A percentile compares a stretch with the other conserved stretches of the same genome.
phyloP scores from a whole-genome alignment of 352 stramenopile genomes.

The Phytophthora hibernalis region DNA sequence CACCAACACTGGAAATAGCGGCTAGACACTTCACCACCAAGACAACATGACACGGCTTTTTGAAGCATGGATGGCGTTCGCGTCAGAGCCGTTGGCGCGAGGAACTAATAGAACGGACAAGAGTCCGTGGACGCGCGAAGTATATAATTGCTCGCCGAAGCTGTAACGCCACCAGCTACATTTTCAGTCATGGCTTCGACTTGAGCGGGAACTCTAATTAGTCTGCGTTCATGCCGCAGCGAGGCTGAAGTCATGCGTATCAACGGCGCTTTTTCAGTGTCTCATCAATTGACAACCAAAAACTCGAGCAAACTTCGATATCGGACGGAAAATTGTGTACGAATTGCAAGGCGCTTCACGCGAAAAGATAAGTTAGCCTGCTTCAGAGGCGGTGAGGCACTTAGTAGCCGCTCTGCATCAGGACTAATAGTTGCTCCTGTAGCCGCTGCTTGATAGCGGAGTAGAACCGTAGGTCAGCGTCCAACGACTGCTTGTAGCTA shows the following conservation, averaged over 20 bases:
- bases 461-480: slow-evolving; percentile 74
- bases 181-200: neutral
- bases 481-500: slow-evolving; percentile 63
- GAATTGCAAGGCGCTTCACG: slow-evolving; percentile 21
- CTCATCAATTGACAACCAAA: slow-evolving; percentile 7
- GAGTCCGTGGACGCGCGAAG: slow-evolving; percentile 1
- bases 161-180: neutral
- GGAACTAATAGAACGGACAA: slow-evolving; percentile 12
- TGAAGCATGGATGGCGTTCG: neutral
- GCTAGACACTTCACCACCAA: slow-evolving; percentile 3
- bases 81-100: slow-evolving; percentile 13
- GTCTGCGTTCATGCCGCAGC: neutral
- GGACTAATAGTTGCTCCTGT: slow-evolving; percentile 73
- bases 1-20: slow-evolving; percentile 32
- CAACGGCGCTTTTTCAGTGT: slow-evolving; percentile 1
- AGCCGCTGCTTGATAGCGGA: slow-evolving; percentile 77
- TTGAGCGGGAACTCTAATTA: slow-evolving; percentile 11
- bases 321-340: slow-evolving; percentile 10
- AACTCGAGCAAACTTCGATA: neutral
- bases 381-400: slow-evolving; percentile 5
- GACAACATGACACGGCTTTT: slow-evolving; percentile 7
- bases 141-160: neutral
- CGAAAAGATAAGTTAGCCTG: slow-evolving; percentile 34
- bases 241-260: neutral
- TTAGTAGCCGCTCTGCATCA: slow-evolving; percentile 77